Evolutionary conservation across 1,284 basidiomycete genomes (phyloP).

Genomic region (Laetiporus sulphureus): DNA sequence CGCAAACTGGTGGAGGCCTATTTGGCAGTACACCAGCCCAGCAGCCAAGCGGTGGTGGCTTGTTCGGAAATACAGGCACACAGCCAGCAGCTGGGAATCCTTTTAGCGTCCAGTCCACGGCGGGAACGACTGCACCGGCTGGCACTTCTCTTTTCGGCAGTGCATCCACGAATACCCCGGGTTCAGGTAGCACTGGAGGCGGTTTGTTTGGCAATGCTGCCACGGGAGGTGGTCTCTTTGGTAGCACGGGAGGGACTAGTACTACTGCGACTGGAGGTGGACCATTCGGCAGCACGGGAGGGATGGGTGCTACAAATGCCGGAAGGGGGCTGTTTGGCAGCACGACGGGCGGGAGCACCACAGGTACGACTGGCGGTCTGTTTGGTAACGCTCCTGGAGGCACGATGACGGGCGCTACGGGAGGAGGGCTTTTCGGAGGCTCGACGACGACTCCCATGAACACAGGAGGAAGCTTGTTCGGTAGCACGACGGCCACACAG

Average conservation of each 20-base stretch:
- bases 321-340: constrained; percentile 7
- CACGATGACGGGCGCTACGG: constrained; percentile 6
- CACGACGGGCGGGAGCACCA: constrained; percentile 3
- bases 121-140: not conserved
- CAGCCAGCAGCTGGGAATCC: no score
- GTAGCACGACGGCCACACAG: not conserved
- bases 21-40: constrained; percentile 10
- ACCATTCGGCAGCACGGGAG: constrained; percentile 19
- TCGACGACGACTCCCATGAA: not conserved
- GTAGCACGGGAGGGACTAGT: constrained; percentile 13
- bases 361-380: no score
- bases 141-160: constrained; percentile 9
- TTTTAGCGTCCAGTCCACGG: no score
- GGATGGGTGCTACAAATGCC: constrained; percentile 1
- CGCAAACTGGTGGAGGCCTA: constrained; percentile 6
- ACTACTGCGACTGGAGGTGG: constrained; percentile 15
- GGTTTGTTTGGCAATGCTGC: constrained; percentile 24
- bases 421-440: constrained; percentile 20
- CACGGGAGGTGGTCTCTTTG: constrained; percentile 9
- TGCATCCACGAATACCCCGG: constrained; percentile 11
- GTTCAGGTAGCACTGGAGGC: constrained; percentile 8
- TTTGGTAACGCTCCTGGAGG: not conserved
- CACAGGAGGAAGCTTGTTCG: constrained; percentile 3
- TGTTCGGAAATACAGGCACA: constrained; percentile 15
- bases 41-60: constrained; percentile 8